Base-by-base conservation (phyloP, 768 basidiomycete genomes). In the Mycena capillaripes region DNA sequence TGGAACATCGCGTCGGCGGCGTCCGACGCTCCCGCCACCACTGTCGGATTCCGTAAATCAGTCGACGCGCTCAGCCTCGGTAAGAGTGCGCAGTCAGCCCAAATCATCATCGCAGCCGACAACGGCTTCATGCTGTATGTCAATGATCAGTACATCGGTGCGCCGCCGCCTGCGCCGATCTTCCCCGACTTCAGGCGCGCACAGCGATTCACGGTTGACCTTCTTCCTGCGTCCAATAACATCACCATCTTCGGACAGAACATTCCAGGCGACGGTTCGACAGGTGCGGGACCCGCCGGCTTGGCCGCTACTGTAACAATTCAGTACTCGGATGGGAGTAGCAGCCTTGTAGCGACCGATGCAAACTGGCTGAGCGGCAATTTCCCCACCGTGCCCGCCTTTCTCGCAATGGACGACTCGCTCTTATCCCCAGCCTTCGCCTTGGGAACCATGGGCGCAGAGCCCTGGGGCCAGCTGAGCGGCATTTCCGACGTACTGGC, bases 1-100 rank as follows among this genome's bases (percentile, higher is more conserved):
- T 72, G 71, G 71, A 46, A 27, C 44, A 62, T 42, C 0, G 16
- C 61, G 23, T 42, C 1, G 36, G 71, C 66, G 11, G 46, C 19
- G 3, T 27, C 32, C 42, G 16, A 17, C 11, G 71, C 71, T 1
- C 14, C 60, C 2, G 53, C 21, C 23, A 66, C 66, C 1, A 67
- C 42, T 32, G 60, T 68, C 14, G 71, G 66, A 30, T 72, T 72
- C 61, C 66, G 71, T 40, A 67, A 56, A 30, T 63, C 71, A n/a
- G 25, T 72, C 29, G 19, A 44, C n/a, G n/a, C n/a, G n/a, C 32
- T 44, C 46, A 12, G 60, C 71, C 11, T 40, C 8, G 66, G 59
- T 40, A 72, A 67, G 34, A 44, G 27, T 23, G 66, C 71, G 0
- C 36, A 44, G 12, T 62, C 58, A 25, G 71, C 60, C 23, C 17